Evolutionary conservation across 2,329 filamentous ascomycete species (phyloP).

Genomic region (Samsoniella hepiali): DNA sequence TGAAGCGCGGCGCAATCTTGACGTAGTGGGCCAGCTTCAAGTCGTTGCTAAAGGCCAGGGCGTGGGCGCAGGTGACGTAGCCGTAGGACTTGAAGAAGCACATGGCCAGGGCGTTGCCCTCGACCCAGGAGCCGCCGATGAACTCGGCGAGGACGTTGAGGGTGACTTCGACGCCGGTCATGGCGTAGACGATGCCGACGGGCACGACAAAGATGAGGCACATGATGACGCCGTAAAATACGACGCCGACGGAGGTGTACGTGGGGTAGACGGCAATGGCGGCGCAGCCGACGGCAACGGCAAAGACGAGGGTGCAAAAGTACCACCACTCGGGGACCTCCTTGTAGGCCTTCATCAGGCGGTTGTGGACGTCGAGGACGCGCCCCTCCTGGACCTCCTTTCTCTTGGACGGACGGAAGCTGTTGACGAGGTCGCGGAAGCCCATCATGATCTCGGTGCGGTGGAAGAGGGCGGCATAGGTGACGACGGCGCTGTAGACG

Average conservation of each 20-base stretch:
- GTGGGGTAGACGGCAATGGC: conserved; percentile 41
- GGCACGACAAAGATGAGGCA: conserved; percentile 41
- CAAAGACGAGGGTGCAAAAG: conserved; percentile 29
- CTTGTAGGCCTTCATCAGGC: conserved; percentile 31
- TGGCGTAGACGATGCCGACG: conserved; percentile 42
- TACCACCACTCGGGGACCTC: conserved; percentile 45
- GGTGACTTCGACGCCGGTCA: conserved; percentile 42
- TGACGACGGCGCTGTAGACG: conserved; percentile 28
- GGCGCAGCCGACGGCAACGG: conserved; percentile 36
- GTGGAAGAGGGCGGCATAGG: conserved; percentile 31
- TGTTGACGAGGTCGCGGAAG: conserved; percentile 26
- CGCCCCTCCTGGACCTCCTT: conserved; percentile 19
- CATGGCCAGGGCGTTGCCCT: conserved; percentile 36
- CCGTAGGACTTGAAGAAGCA: conserved; percentile 32
- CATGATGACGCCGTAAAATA: conserved; percentile 41
- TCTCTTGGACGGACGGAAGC: conserved; percentile 25
- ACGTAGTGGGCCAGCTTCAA: conserved; percentile 51
- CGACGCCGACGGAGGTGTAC: conserved; percentile 38
- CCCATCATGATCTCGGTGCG: conserved; percentile 30
- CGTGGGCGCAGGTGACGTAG: conserved; percentile 33
- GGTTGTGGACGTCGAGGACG: conserved; percentile 31
- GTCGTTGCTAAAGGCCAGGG: conserved; percentile 36
- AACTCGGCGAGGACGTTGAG: conserved; percentile 42
- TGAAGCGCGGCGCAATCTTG: conserved; percentile 45
- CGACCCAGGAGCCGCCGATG: conserved; percentile 38